Percentiles rank a stretch among this genome's conserved stretches.
phyloP scores from a whole-genome alignment of 2,329 filamentous ascomycete species.

The Neonectria neomacrospora region DNA sequence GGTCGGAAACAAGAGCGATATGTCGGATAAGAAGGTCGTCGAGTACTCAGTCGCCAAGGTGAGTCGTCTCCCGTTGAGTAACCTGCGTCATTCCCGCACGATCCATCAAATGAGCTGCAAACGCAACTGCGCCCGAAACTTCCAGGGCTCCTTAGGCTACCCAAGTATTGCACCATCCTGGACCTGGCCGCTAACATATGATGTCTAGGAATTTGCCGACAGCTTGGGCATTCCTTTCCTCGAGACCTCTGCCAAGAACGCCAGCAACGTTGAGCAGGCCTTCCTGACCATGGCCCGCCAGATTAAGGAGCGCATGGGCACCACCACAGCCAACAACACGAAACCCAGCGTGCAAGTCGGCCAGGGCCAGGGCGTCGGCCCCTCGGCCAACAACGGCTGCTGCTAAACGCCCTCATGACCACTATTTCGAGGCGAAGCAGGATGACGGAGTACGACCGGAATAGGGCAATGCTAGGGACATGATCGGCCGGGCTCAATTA shows the following conservation, averaged over 20 bases:
- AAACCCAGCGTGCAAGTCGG: constrained; percentile 98
- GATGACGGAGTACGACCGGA: constrained; percentile 44
- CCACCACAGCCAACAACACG: constrained; percentile 93
- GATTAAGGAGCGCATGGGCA: constrained; percentile 99
- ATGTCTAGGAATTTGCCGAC: constrained; percentile 91
- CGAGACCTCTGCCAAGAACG: constrained; percentile 99
- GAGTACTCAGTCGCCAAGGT: constrained; percentile 99
- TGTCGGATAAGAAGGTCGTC: constrained; percentile 99
- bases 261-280: constrained; percentile 98
- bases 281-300: constrained; percentile 99
- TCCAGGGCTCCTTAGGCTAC: constrained; percentile 22
- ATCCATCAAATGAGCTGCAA: constrained; percentile 37
- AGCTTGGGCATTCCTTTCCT: constrained; percentile 99
- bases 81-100: constrained; percentile 3
- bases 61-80: constrained; percentile 46
- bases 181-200: constrained; percentile 34
- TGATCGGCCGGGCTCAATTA: constrained; percentile 47
- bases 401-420: constrained; percentile 70
- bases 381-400: constrained; percentile 85
- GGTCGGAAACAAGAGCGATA: constrained; percentile 99
- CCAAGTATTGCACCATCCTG: neutral
- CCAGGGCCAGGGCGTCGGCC: constrained; percentile 92
- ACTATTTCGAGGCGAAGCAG: constrained; percentile 42
- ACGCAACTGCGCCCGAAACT: constrained; percentile 24
- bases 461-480: constrained; percentile 45